Base-by-base conservation (phyloP, 2,329 filamentous ascomycete genomes). In the Xylaria arbuscula region DNA sequence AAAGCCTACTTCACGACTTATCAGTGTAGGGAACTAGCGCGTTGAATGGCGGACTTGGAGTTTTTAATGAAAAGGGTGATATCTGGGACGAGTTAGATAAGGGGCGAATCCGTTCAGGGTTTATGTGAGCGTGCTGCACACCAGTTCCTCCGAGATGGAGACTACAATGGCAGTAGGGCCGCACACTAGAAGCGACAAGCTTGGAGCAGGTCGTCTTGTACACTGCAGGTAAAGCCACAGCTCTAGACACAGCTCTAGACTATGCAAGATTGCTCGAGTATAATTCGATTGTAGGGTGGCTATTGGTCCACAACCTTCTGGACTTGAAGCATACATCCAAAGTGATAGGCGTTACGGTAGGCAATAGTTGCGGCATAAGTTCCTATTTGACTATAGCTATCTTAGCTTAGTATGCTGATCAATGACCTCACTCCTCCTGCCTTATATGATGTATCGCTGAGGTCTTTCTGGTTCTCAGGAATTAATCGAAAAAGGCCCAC, bases 121-220 rank as follows among this genome's bases (percentile, higher is more conserved):
- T 88, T 94, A 74, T 97, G 93, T 77, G 94, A 98, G 81, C 90
- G 90, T 62, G 94, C 92, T 2, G 94, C 94, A 0, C 94, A 97
- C 76, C 93, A 97, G 76, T 93, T 96, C 69, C 84, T 98, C n/a
- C 89, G 94, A 28, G 92, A 94, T 62, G 94, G 94, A 11, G 91
- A 96, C 75, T 97, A 94, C 80, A 86, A 84, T n/a, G 86, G n/a
- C 19, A 59, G 11, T 13, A 32, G 22, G 32, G 34, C 62, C 50
- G 24, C 19, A 53, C 42, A 6, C 10, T 22, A n/a, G 50, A 51
- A 38, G 42, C 34, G 7, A 10, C 17, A 45, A 34, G 24, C 34
- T 47, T 17, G 28, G 38, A 40, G 32, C 36, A n/a, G 24, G 19
- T 24, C 40, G 24, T 5, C 22, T 48, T 19, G 53, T 51, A 40